phyloP scores from a whole-genome alignment of 305 asterid genomes.

The Nicotiana rustica region DNA sequence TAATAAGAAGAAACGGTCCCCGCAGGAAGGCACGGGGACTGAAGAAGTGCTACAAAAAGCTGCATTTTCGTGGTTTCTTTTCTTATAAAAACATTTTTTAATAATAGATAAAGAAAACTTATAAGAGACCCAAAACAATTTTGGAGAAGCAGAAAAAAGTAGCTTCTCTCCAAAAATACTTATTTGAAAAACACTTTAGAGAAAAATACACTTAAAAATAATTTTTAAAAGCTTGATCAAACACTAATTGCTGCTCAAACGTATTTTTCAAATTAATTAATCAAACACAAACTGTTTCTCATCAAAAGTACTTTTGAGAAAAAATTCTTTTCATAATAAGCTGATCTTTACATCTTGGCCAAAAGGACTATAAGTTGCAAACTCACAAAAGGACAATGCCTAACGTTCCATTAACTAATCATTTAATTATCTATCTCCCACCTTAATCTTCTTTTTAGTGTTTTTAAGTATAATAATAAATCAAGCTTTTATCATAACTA shows the following conservation, averaged over 20 bases:
- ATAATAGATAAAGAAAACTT: background rate
- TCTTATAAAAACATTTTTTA: slow-evolving; percentile 41
- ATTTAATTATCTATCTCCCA: slow-evolving; percentile 30
- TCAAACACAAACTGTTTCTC: no score
- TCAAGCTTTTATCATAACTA: slow-evolving; percentile 24
- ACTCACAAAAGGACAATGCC: slow-evolving; percentile 55
- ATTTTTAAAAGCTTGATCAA: no score
- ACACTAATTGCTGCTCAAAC: no score
- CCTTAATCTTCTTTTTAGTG: slow-evolving; percentile 4
- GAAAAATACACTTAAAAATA: no score
- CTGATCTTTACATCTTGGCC: slow-evolving; percentile 38
- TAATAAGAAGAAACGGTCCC: slow-evolving; percentile 49
- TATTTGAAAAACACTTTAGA: no score
- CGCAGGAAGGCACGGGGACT: slow-evolving; percentile 55
- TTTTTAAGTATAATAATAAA: slow-evolving; percentile 14
- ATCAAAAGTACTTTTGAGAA: no score
- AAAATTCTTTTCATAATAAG: no score
- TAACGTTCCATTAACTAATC: slow-evolving; percentile 46
- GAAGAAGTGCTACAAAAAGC: slow-evolving; percentile 66
- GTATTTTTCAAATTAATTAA: no score
- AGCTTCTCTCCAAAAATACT: no score
- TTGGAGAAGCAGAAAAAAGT: no score
- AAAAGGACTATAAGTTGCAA: slow-evolving; percentile 25
- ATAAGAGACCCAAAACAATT: slow-evolving; percentile 30
- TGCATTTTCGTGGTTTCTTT: slow-evolving; percentile 56